phyloP scores from a whole-genome alignment of 108 stramenopile species.

The Aureococcus anophagefferens region DNA sequence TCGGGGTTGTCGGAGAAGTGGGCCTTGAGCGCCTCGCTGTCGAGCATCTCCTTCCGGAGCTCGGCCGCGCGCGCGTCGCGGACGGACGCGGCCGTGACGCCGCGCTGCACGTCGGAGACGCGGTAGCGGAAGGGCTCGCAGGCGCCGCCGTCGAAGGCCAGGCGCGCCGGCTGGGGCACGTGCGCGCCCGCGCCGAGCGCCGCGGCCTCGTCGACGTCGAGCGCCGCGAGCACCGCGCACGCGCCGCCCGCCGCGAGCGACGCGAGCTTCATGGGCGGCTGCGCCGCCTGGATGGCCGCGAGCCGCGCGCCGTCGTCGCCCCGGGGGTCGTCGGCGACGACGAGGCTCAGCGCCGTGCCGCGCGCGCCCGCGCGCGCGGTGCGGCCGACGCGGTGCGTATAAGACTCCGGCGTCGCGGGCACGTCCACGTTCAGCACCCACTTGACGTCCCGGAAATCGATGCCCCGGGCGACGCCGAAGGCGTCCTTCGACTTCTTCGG shows the following conservation, averaged over 20 bases:
- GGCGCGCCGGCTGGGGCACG: slow-evolving; percentile 69
- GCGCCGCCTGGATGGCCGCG: slow-evolving; percentile 58
- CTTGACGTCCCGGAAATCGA: slow-evolving; percentile 87
- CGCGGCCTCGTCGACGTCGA: slow-evolving; percentile 20
- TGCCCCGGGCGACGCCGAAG: slow-evolving; percentile 85
- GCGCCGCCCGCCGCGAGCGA: slow-evolving; percentile 22
- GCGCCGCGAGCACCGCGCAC: slow-evolving; percentile 5
- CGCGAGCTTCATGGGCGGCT: slow-evolving; percentile 53
- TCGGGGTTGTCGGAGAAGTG: slow-evolving; percentile 92
- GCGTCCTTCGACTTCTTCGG: slow-evolving; percentile 38
- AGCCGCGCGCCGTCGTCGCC: slow-evolving; percentile 47
- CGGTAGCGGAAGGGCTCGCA: slow-evolving; percentile 93
- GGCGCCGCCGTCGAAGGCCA: slow-evolving; percentile 86
- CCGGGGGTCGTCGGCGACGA: slow-evolving; percentile 38
- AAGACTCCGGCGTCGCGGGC: slow-evolving; percentile 70
- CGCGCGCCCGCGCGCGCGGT: slow-evolving; percentile 89
- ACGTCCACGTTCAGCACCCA: slow-evolving; percentile 96
- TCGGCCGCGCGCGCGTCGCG: slow-evolving; percentile 84
- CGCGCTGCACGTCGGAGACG: slow-evolving; percentile 80
- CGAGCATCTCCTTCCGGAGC: slow-evolving; percentile 80
- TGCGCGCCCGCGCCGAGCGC: slow-evolving; percentile 1
- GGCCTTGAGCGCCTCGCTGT: slow-evolving; percentile 73
- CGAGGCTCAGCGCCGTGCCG: slow-evolving; percentile 83
- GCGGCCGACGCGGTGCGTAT: slow-evolving; percentile 94
- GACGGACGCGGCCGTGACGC: slow-evolving; percentile 74